phyloP scores from a whole-genome alignment of 306 rosid genomes.

The Gastrolobium villosum region DNA sequence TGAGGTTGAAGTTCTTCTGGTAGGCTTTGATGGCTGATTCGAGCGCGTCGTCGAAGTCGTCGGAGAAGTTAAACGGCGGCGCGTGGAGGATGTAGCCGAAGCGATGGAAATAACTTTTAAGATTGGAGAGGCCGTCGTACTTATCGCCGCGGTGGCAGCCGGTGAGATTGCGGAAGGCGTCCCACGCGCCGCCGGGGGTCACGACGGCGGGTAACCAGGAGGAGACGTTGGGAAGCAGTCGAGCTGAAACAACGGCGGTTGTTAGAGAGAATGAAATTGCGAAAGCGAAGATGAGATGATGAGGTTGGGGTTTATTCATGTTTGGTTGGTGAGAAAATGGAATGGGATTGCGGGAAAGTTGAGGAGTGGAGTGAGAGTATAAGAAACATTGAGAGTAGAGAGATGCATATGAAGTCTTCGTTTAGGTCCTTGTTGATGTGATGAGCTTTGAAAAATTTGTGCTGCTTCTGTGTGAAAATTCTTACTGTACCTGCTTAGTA shows the following conservation, averaged over 20 bases:
- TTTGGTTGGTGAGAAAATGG: constrained; percentile 26
- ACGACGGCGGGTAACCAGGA: constrained; percentile 39
- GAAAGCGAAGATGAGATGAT: neutral
- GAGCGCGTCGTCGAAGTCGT: constrained; percentile 65
- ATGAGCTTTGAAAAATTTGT: constrained; percentile 26
- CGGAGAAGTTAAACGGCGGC: constrained; percentile 54
- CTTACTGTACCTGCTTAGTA: neutral
- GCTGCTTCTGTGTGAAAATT: constrained; percentile 18
- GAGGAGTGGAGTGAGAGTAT: neutral
- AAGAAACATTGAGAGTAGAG: neutral
- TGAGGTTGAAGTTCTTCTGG: constrained; percentile 81
- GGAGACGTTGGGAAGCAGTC: constrained; percentile 65
- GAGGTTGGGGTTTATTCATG: constrained; percentile 49
- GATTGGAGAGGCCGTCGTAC: constrained; percentile 58
- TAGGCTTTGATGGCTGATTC: constrained; percentile 62
- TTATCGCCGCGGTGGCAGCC: constrained; percentile 61
- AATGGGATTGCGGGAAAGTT: neutral
- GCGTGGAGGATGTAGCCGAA: constrained; percentile 73
- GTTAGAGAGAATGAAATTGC: constrained; percentile 36
- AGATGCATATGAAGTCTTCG: neutral
- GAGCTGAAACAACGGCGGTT: constrained; percentile 47
- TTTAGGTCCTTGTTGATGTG: constrained; percentile 17
- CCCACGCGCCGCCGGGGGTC: constrained; percentile 54
- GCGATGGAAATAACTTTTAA: constrained; percentile 61
- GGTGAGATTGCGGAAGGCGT: constrained; percentile 54